phyloP scores from a whole-genome alignment of 805 yeast genomes.

The Candida coleopterorum region DNA sequence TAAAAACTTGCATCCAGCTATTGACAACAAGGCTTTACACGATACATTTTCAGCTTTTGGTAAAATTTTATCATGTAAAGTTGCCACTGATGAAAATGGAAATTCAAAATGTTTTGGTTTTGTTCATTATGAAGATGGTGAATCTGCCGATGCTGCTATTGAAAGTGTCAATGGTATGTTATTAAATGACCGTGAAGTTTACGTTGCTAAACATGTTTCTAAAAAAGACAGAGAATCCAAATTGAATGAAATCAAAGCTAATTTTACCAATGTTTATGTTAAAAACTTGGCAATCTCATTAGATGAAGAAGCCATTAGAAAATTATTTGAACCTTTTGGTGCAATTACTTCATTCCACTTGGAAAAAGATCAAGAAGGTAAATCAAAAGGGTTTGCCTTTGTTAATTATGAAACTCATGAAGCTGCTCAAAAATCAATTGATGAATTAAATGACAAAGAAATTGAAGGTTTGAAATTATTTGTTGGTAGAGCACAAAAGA shows the following conservation, averaged over 20 bases:
- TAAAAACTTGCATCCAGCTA: constrained; percentile 96
- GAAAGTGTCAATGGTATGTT: constrained; percentile 98
- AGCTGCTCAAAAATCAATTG: constrained; percentile 87
- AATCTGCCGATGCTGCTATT: constrained; percentile 91
- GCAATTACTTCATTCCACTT: constrained; percentile 76
- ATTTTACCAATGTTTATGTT: constrained; percentile 93
- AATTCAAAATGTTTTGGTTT: constrained; percentile 94
- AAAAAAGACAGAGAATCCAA: constrained; percentile 93
- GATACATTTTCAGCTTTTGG: constrained; percentile 98
- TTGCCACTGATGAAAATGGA: constrained; percentile 91
- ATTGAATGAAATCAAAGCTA: constrained; percentile 83
- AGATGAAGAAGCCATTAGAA: constrained; percentile 65
- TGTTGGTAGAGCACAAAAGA: constrained; percentile 99
- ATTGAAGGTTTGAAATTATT: constrained; percentile 78
- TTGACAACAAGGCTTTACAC: constrained; percentile 97
- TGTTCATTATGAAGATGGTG: constrained; percentile 92
- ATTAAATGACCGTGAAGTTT: constrained; percentile 92
- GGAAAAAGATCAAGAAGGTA: constrained; percentile 79
- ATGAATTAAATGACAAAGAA: constrained; percentile 83
- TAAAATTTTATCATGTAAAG: constrained; percentile 91
- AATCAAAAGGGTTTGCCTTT: constrained; percentile 93
- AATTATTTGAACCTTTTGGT: constrained; percentile 71
- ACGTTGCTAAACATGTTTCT: constrained; percentile 89
- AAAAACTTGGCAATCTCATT: constrained; percentile 79
- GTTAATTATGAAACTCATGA: constrained; percentile 87